phyloP scores from a whole-genome alignment of 208 protist species.

The Trichomonas tenax region DNA sequence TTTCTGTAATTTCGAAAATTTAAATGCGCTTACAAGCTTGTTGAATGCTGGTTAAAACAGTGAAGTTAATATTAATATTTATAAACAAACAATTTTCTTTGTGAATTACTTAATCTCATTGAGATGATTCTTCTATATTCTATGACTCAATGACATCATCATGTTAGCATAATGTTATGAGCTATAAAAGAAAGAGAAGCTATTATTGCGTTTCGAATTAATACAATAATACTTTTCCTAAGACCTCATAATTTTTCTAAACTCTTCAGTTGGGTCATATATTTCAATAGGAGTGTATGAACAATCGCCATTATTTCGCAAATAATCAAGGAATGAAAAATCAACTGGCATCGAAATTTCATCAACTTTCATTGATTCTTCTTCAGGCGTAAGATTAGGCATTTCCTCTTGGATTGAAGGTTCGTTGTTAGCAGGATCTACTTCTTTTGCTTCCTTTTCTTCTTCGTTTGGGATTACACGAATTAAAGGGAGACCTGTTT shows the following conservation, averaged over 20 bases:
- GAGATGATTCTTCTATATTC: too few relatives aligned
- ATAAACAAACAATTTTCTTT: too few relatives aligned
- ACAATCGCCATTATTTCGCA: not conserved
- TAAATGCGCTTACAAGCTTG: too few relatives aligned
- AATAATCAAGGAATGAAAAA: not conserved
- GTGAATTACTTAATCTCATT: too few relatives aligned
- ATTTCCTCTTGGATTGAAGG: not conserved
- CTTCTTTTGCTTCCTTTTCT: not conserved
- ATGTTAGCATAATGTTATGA: too few relatives aligned
- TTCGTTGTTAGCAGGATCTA: not conserved
- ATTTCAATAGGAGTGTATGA: not conserved
- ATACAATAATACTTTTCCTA: not conserved
- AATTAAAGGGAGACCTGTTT: not conserved
- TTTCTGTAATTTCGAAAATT: too few relatives aligned
- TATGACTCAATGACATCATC: too few relatives aligned
- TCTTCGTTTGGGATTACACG: not conserved
- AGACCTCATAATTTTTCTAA: not conserved
- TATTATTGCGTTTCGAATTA: too few relatives aligned
- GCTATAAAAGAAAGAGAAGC: too few relatives aligned
- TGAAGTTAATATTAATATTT: too few relatives aligned
- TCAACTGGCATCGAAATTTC: not conserved
- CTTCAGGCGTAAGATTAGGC: not conserved
- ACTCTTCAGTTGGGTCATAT: not conserved
- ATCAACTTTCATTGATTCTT: not conserved
- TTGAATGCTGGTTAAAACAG: too few relatives aligned